Evolutionary conservation across 352 stramenopile species (phyloP).

Genomic region (Globisporangium canariense): DNA sequence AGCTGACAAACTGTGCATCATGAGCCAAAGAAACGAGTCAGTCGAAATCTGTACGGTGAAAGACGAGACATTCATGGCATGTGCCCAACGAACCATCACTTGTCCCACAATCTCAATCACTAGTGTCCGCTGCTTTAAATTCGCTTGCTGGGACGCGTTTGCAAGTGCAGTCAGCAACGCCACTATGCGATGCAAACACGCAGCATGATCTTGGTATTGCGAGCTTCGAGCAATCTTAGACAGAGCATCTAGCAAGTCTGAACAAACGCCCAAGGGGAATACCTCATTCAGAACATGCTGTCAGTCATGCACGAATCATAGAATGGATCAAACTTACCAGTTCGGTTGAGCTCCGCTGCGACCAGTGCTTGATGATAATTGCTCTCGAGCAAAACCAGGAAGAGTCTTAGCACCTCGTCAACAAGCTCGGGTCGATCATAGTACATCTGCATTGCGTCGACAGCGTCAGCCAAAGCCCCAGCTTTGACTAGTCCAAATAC

Average conservation of each 20-base stretch:
- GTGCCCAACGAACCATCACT: conserved; percentile 20
- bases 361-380: background rate
- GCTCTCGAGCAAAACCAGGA: background rate
- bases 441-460: conserved; percentile 7
- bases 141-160: conserved; percentile 5
- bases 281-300: too few relatives aligned
- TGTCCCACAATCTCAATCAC: conserved; percentile 22
- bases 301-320: background rate
- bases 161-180: conserved; percentile 19
- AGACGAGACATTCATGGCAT: background rate
- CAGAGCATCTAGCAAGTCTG: background rate
- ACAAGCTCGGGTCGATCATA: conserved; percentile 5
- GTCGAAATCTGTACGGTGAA: background rate
- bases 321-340: background rate
- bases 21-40: background rate
- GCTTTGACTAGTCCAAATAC: conserved; percentile 2
- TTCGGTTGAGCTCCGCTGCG: background rate
- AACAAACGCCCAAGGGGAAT: background rate
- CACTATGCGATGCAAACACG: conserved; percentile 21
- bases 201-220: background rate
- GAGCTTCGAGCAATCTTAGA: conserved; percentile 1
- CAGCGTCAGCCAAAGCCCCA: background rate
- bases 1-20: conserved; percentile 20
- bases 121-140: conserved; percentile 14
- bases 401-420: background rate